Base-by-base conservation (phyloP, 164 flowering plant genomes). In the Macadamia integrifolia region DNA sequence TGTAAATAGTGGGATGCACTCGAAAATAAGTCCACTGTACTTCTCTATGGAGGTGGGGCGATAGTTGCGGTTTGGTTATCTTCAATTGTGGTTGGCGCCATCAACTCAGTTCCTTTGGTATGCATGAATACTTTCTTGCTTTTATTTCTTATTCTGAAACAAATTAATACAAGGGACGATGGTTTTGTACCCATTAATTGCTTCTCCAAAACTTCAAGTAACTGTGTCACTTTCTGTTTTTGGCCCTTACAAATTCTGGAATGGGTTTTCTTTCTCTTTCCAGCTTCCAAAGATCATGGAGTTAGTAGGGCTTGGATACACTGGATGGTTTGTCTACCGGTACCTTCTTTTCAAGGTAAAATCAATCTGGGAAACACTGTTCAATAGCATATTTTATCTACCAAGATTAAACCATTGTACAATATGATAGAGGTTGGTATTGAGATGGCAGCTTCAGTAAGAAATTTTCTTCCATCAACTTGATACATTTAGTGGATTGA, bases 11-110 rank as follows among this genome's bases (percentile, higher is more conserved):
- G 98, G 98, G 98, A 93, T 82, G 93, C 81, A 44, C 73, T 93
- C 74, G 98, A 93, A 68, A 86, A 91, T 86, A 93, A 93, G 80
- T 80, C 94, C 18, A 90, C 96, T 1, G 97, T 93, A 18, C 60
- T 93, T 76, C 64, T 90, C 23, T 93, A 91, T 76, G 93, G 93
- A 55, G 91, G 93, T 64, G 91, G 93, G 28, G 88, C 91, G 13
- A 76, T 88, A 32, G 87, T 88, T 58, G 91, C 86, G 17, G 82
- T 88, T 52, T 88, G 93, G 91, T 72, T 85, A 15, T 82, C 93
- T 61, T 84, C 93, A 6, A 70, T 79, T 67, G 58, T 88, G 42
- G 88, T 88, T 65, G 80, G 91, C 42, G 91, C 93, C 46, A 71
- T 88, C 76, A 87, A 88, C 79, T 88, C 93, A 0, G 84, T 87